phyloP scores from a whole-genome alignment of 2,329 filamentous ascomycete genomes.

The Verruconis gallopava region DNA sequence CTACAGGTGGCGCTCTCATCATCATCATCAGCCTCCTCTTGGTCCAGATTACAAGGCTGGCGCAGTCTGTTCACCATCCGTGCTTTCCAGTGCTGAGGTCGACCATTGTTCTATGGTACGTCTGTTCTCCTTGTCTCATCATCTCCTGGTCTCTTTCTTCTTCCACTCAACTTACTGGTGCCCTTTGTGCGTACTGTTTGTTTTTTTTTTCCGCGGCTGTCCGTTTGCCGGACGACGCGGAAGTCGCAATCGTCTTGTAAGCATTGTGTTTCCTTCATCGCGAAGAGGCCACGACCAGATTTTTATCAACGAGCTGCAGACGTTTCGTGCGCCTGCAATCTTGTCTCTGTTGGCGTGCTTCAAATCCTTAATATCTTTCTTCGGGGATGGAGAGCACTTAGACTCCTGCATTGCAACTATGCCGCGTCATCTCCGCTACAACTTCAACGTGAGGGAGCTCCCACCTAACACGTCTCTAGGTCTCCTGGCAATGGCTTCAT shows the following conservation, averaged over 20 bases:
- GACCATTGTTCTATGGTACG: neutral
- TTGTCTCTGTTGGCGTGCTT: too few species aligned
- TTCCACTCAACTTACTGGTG: neutral
- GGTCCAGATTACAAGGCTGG: neutral
- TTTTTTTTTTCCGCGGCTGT: neutral
- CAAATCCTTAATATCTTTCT: too few species aligned
- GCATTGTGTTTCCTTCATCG: too few species aligned
- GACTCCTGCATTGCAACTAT: too few species aligned
- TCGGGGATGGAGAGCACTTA: too few species aligned
- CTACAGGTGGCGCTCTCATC: neutral
- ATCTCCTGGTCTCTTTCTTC: neutral
- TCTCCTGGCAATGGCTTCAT: conserved; percentile 63
- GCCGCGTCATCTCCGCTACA: neutral
- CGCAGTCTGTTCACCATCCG: too few species aligned
- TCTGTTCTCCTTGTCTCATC: neutral
- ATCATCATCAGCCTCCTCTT: neutral
- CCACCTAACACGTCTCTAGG: conserved; percentile 1
- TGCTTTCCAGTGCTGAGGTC: neutral
- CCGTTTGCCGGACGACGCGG: conserved; percentile 4
- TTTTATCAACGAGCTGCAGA: too few species aligned
- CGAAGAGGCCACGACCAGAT: too few species aligned
- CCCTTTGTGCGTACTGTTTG: conserved; percentile 1
- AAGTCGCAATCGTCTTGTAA: too few species aligned
- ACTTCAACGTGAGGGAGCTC: neutral
- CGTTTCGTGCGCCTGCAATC: too few species aligned